Percentiles rank a stretch among this genome's conserved stretches.
Evolutionary conservation across 2,329 filamentous ascomycete genomes (phyloP).

Genomic region (Podosphaera leucotricha): DNA sequence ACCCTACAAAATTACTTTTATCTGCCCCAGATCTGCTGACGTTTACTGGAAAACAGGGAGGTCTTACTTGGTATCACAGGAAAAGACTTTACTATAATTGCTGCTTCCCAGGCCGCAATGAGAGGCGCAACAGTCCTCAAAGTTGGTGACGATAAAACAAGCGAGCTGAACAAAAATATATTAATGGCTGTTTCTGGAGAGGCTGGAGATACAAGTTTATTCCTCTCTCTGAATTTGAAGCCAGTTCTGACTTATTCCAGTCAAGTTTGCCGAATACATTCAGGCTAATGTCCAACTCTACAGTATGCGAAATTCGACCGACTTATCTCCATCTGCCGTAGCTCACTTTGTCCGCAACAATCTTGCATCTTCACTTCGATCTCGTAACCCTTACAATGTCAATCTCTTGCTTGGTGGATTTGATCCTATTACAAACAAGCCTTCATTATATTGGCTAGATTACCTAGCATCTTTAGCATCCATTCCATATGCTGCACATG

Average conservation of each 20-base stretch:
- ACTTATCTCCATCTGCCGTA: constrained; percentile 71
- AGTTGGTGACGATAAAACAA: constrained; percentile 87
- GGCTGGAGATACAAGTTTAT: constrained; percentile 73
- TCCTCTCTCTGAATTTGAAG: neutral
- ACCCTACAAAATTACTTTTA: neutral
- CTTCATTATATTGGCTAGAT: constrained; percentile 88
- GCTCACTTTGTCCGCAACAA: constrained; percentile 87
- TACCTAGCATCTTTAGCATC: constrained; percentile 77
- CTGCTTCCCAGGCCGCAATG: constrained; percentile 95
- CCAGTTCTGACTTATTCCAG: constrained; percentile 22
- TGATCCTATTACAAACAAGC: constrained; percentile 76
- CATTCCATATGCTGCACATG: constrained; percentile 87
- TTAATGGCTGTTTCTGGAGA: constrained; percentile 91
- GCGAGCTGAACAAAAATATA: constrained; percentile 75
- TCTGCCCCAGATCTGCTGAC: constrained; percentile 2
- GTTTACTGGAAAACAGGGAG: constrained; percentile 39
- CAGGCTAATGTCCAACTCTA: constrained; percentile 97
- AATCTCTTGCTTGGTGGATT: constrained; percentile 89
- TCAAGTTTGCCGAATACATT: constrained; percentile 98
- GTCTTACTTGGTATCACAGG: constrained; percentile 93
- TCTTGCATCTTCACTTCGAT: constrained; percentile 73
- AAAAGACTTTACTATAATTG: constrained; percentile 97
- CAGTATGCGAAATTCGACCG: constrained; percentile 90
- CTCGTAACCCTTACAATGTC: constrained; percentile 84
- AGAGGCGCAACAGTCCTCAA: constrained; percentile 92